Percentiles rank a stretch among this genome's conserved stretches.
phyloP scores from a whole-genome alignment of 1,284 basidiomycete genomes.

The Sphaerobolus stellatus region DNA sequence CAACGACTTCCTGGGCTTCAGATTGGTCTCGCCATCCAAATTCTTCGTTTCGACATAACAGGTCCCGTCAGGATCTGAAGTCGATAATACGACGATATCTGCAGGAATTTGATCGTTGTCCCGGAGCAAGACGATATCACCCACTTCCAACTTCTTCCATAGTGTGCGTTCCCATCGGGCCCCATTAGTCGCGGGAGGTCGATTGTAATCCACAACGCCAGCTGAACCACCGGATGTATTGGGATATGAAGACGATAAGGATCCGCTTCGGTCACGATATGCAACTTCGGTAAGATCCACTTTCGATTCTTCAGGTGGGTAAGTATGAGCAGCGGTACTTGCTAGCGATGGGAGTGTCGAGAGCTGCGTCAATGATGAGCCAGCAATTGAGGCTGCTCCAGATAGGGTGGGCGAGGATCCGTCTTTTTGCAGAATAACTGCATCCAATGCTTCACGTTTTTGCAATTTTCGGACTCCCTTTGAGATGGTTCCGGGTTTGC shows the following conservation, averaged over 20 bases:
- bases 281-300: too few relatives aligned
- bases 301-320: too few relatives aligned
- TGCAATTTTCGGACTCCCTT: conserved; percentile 85
- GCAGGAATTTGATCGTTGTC: conserved; percentile 97
- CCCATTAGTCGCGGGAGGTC: conserved; percentile 54
- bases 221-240: conserved; percentile 49
- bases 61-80: conserved; percentile 80
- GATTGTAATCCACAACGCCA: conserved; percentile 80
- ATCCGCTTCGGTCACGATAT: conserved; percentile 1
- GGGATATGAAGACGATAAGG: conserved; percentile 29
- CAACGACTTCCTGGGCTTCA: conserved; percentile 83
- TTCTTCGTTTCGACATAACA: conserved; percentile 96
- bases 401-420: conserved; percentile 14
- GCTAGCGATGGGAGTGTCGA: too few relatives aligned
- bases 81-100: conserved; percentile 87
- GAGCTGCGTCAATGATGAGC: too few relatives aligned
- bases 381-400: conserved; percentile 18
- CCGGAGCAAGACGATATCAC: conserved; percentile 88
- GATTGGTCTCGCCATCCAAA: conserved; percentile 94
- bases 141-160: conserved; percentile 98
- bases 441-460: conserved; percentile 74
- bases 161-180: conserved; percentile 92
- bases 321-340: too few relatives aligned
- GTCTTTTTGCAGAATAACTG: conserved; percentile 53
- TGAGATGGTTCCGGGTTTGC: conserved; percentile 71